Evolutionary conservation across 352 stramenopile genomes (phyloP), one percentile per base, ranked within the genome.

Genomic region (Discostella stelligera): DNA sequence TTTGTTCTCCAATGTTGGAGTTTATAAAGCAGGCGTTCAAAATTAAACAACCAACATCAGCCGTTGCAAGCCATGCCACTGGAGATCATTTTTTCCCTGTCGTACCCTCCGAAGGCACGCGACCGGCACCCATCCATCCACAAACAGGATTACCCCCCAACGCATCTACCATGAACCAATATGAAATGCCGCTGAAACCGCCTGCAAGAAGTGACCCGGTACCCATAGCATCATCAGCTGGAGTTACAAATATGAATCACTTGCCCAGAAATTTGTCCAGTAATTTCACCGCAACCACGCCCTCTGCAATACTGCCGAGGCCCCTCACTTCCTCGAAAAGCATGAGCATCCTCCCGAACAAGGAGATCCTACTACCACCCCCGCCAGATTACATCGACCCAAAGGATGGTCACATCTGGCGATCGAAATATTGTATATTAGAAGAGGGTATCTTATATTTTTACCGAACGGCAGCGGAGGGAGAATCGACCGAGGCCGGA

Each of bases 371-470:
- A 11, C 71, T 44, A 10, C 53, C 66, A 63, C 73, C 73, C 30
- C 77, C 77, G 50, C 30, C 48, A 50, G 79, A 86, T 69, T 88
- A 80, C 21, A 69, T 85, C 49, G 86, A 89, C 79, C 80, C 80
- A 39, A 76, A 79, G 48, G 82, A 92, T 68, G 73, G 74, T 41
- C 82, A 90, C 63, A 78, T 88, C 41, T 92, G 86, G 86, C 63
- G 79, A 10, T 71, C 82, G 4, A 89, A 89, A 53, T 92, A 89
- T 71, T 92, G 86, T 66, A 76, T 92, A 44, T 54, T 92, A 21
- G 74, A 89, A 62, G 79, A 89, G 73, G 79, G 82, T 2, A 79
- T 89, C 54, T 52, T 92, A 2, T 92, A 92, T 60, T 90, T 92
- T 80, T 92, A 92, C 75, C 53, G 79, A 9, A 86, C 85, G 59